Evolutionary conservation across 2,329 filamentous ascomycete genomes (phyloP).

Genomic region (Pseudocercospora macadamiae): DNA sequence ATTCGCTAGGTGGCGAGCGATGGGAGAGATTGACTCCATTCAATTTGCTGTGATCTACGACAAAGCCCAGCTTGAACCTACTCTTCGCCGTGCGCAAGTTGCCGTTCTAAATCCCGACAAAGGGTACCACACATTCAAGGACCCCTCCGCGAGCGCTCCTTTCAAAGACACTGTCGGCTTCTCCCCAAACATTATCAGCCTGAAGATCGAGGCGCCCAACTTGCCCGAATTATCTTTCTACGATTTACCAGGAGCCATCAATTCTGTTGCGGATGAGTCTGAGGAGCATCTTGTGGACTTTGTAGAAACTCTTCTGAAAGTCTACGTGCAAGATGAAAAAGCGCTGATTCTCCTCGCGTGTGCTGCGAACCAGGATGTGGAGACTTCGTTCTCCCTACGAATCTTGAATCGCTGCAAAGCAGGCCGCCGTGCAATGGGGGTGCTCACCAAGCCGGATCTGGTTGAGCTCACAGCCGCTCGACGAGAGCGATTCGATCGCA

Average conservation of each 20-base stretch:
- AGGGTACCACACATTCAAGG: constrained; percentile 47
- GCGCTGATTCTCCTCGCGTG: constrained; percentile 78
- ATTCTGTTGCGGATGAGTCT: constrained; percentile 62
- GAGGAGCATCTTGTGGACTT: constrained; percentile 72
- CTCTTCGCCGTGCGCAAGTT: constrained; percentile 74
- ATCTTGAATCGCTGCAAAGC: constrained; percentile 53
- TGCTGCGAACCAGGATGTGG: constrained; percentile 76
- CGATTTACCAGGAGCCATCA: constrained; percentile 82
- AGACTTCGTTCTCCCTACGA: constrained; percentile 71
- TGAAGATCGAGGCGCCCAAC: constrained; percentile 72
- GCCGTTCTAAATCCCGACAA: constrained; percentile 72
- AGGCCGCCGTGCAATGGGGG: constrained; percentile 53
- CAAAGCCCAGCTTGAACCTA: constrained; percentile 65
- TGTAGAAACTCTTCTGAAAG: constrained; percentile 60
- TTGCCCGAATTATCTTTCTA: constrained; percentile 80
- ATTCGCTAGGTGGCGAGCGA: constrained; percentile 68
- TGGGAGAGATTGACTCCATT: constrained; percentile 46
- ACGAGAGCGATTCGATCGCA: constrained; percentile 12
- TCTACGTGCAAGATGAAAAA: constrained; percentile 70
- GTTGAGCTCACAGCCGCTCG: constrained; percentile 51
- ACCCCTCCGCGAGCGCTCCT: constrained; percentile 29
- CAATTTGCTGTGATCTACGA: constrained; percentile 67
- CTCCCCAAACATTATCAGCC: constrained; percentile 76
- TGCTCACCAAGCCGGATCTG: constrained; percentile 84
- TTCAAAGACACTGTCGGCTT: constrained; percentile 61